phyloP scores from a whole-genome alignment of 441 rosid species.

The Daphne laureola region DNA sequence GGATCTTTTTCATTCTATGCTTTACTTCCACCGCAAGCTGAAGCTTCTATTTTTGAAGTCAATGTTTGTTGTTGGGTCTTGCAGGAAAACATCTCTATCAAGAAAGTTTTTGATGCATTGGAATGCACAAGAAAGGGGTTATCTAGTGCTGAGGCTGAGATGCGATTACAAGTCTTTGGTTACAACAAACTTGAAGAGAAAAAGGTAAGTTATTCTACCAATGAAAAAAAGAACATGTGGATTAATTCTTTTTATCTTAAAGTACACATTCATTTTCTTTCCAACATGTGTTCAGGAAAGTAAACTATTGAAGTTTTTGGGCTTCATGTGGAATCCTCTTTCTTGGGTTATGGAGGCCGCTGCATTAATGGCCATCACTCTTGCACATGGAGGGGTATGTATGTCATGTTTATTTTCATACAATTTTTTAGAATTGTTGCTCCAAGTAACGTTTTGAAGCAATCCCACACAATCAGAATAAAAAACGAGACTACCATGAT shows the following conservation, averaged over 20 bases:
- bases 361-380: constrained; percentile 50
- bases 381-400: constrained; percentile 59
- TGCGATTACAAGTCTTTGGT: constrained; percentile 44
- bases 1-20: too few relatives aligned
- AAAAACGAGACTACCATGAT: constrained; percentile 54
- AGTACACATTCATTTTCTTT: constrained; percentile 1
- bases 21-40: too few relatives aligned
- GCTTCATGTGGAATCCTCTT: constrained; percentile 61
- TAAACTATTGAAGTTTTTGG: constrained; percentile 48
- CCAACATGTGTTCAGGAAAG: constrained; percentile 25
- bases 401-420: neutral
- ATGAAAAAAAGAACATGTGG: too few relatives aligned
- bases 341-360: constrained; percentile 54
- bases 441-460: too few relatives aligned
- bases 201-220: constrained; percentile 22
- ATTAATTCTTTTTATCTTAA: neutral
- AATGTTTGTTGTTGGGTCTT: neutral
- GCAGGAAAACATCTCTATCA: constrained; percentile 53
- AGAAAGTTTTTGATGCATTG: constrained; percentile 46
- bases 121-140: constrained; percentile 47
- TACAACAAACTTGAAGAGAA: constrained; percentile 61
- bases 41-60: too few relatives aligned
- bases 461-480: constrained; percentile 13
- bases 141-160: constrained; percentile 30
- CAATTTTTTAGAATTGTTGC: too few relatives aligned